Base-by-base conservation (phyloP, 1,284 basidiomycete species). In the Microbotryomycetes sp. region DNA sequence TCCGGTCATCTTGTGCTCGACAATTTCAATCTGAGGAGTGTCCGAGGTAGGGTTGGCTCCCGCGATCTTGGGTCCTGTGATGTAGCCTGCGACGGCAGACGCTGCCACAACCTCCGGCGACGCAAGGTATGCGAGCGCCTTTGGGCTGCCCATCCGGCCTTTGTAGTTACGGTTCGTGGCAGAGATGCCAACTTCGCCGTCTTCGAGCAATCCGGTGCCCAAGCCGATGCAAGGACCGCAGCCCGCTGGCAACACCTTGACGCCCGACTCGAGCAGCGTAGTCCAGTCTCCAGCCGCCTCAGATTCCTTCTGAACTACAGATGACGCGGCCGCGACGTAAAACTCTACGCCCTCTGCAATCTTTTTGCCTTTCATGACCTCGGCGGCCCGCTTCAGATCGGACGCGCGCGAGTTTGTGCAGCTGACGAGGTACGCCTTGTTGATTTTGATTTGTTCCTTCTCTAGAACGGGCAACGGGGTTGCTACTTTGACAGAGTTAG, bases 141-240 rank as follows among this genome's bases (percentile, higher is more conserved):
- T 89, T 0, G 96, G 94, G 70, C 87, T 85, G 1, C 94, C 94
- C 94, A 99, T 99, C 11, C 94, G 81, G 5, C 94, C 94, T 79
- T 99, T 98, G 79, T 97, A 99, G 74, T 99, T 99, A 74, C 94
- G 81, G 78, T 99, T 99, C 15, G 94, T 98, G 5, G 96, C 94
- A 70, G 89, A 93, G 74, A 99, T 98, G 1, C 94, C 94, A 2
- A 87, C 86, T 77, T 98, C 82, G 3, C 94, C 94, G 71, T 97
- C 93, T 74, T 97, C 86, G 26, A 98, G 79, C 57, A 98, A 78
- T 16, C 96, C 96, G 1, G 86, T 86, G 3, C 94, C 94, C 5
- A 98, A 81, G 24, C 96, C 96, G 66, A 98, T 99, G 75, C 96
- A 99, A 0, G 94, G 94, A 0, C 94, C 96, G 73, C 96, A 99